Base-by-base conservation (phyloP, 345 rosid species). In the Mangifera indica region DNA sequence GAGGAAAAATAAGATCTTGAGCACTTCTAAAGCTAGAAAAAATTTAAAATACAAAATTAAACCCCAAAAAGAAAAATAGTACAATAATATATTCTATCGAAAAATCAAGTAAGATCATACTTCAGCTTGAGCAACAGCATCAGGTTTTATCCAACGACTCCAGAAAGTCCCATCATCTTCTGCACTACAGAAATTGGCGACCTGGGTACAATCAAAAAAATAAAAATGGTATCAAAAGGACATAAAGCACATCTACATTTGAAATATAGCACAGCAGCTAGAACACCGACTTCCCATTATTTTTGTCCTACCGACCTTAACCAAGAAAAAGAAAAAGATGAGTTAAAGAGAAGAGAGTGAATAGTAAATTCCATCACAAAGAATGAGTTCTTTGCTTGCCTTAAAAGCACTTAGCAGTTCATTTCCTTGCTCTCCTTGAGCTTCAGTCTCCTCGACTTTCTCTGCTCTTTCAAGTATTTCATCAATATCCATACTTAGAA, bases 61-160 rank as follows among this genome's bases (percentile, higher is more conserved):
- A 3, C 20, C 54, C 15, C 32, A 60, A 56, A 17, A 6, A 10
- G 58, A 29, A 45, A 24, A 22, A 17, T 53, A 20, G 15, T n/a
- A 34, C 3, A 7, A 32, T 25, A 29, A 11, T 12, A 67, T 22
- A 20, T 40, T 18, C 24, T 46, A 2, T 7, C 26, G 12, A 25
- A 42, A 58, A 45, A 46, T 45, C 10, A 40, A 56, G 26, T 17
- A 70, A 67, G 44, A 42, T 29, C 83, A 77, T 91, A 93, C 99
- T 77, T 96, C 98, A 24, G 99, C 99, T 53, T 83, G 87, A 51
- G 87, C 82, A 21, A 96, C 74, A 32, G 97, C 91, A 9, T 93
- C 99, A 55, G 99, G 99, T 84, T 93, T 93, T 83, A 96, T 96
- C 99, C 98, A 96, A 25, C 99, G 98, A 85, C 99, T 96, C 99